phyloP scores from a whole-genome alignment of 2,329 filamentous ascomycete genomes.

The Pestalotiopsis sp. region DNA sequence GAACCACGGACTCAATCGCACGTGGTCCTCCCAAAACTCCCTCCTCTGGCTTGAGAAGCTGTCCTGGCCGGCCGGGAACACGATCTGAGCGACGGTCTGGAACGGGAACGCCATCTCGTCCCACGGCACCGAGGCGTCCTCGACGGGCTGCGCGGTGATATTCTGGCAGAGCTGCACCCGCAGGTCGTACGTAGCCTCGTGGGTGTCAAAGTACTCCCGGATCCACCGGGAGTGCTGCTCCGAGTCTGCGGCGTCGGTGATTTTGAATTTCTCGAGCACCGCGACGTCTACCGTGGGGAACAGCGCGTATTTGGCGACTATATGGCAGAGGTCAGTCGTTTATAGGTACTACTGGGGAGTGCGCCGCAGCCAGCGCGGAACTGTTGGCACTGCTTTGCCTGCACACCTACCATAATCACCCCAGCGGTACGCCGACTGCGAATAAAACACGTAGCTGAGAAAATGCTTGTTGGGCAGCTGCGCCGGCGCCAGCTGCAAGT shows the following conservation, averaged over 20 bases:
- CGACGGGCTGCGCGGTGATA: not conserved
- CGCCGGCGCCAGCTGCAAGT: not conserved
- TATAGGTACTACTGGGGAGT: too few species aligned
- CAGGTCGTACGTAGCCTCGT: not conserved
- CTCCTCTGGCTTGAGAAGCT: not conserved
- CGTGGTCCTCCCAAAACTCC: not conserved
- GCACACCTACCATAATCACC: not conserved
- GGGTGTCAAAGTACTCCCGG: not conserved
- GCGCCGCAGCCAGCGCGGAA: too few species aligned
- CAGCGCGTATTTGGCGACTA: not conserved
- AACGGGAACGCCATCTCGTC: not conserved
- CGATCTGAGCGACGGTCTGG: not conserved
- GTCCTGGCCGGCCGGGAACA: not conserved
- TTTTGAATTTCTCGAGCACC: not conserved
- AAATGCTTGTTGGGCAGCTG: not conserved
- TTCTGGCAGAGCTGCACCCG: not conserved
- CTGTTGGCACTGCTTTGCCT: too few species aligned
- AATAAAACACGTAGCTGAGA: not conserved
- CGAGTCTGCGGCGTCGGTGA: not conserved
- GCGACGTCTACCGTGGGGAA: not conserved
- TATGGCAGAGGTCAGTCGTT: too few species aligned
- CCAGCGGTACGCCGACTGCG: not conserved
- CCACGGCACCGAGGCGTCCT: conserved; percentile 1
- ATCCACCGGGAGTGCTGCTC: not conserved
- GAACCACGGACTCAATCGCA: not conserved